Conservation (phyloP, 2,329 filamentous ascomycete genomes). For the Xylariaceae sp. region DNA sequence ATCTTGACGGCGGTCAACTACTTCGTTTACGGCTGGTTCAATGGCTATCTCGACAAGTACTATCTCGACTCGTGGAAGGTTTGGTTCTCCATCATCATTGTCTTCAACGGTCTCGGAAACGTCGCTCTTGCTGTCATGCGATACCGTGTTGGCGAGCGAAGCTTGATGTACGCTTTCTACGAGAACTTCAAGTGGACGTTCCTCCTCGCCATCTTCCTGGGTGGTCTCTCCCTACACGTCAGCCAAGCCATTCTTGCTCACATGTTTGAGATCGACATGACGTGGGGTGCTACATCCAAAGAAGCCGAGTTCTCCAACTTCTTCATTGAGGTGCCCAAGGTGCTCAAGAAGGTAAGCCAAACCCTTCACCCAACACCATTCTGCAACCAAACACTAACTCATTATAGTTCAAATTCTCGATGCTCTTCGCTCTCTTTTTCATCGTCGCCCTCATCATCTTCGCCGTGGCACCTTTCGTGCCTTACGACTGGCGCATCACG, state of each 20-base stretch:
- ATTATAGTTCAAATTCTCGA: conserved; percentile 65
- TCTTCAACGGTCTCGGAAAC: conserved; percentile 74
- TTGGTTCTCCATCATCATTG: conserved; percentile 75
- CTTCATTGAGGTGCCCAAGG: conserved; percentile 77
- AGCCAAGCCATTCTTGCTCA: conserved; percentile 75
- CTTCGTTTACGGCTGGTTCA: conserved; percentile 67
- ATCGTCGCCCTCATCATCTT: conserved; percentile 62
- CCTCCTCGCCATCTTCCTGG: conserved; percentile 75
- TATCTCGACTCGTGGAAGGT: conserved; percentile 71
- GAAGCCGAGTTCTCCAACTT: conserved; percentile 79
- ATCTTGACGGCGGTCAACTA: conserved; percentile 67
- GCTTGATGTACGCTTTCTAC: conserved; percentile 51
- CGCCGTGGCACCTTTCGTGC: conserved; percentile 60
- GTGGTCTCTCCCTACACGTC: conserved; percentile 76
- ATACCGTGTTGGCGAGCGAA: conserved; percentile 64
- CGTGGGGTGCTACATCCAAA: conserved; percentile 80
- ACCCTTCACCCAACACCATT: conserved; percentile 35
- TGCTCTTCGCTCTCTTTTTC: conserved; percentile 56
- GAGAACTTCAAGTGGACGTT: conserved; percentile 73
- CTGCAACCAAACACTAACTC: conserved; percentile 22
- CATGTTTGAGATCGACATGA: conserved; percentile 83
- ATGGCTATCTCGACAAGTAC: conserved; percentile 61
- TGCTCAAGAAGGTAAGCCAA: conserved; percentile 68
- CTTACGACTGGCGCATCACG: conserved; percentile 61
- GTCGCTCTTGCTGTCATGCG: conserved; percentile 68